Base-by-base conservation (phyloP, 768 basidiomycete species). In the Hericium rajendrae region DNA sequence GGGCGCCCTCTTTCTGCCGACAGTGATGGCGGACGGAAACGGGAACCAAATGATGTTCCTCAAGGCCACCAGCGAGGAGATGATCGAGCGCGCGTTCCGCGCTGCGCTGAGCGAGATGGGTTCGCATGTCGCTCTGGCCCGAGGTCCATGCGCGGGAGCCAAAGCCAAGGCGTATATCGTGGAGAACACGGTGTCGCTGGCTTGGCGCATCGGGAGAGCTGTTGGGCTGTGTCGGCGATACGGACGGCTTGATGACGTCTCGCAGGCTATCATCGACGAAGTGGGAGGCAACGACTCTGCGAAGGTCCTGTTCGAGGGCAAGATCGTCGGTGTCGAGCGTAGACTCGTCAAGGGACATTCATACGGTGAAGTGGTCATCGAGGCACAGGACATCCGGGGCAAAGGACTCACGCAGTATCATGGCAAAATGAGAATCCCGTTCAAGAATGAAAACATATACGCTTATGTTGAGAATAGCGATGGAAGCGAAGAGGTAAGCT, bases 151-250 rank as follows among this genome's bases (percentile, higher is more conserved):
- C 4, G 65, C 66, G 2, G 70, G 71, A 15, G 64, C 65, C 39
- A 66, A 75, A 22, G 66, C 72, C 15, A 65, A 72, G 26, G 62
- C 69, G 37, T 74, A 69, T 8, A 37, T 37, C 38, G 74, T 82
- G 15, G 70, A 74, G 2, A 78, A 77, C 46, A 81, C 78, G 26
- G 74, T 82, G 11, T 84, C 82, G 20, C 73, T 81, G 65, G 78
- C 79, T 9, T 86, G 85, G 84, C 70, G 79, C 49, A 76, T 86
- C 20, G 85, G 85, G 9, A 72, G 80, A 32, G 82, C 82, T 0
- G 75, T 85, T 15, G 75, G 77, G 6, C 72, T 78, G 3, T 77
- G 78, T 57, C 72, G 79, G 49, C 76, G 76, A 67, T 70, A 69
- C 51, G 80, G 74, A 52, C 70, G 73, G 56, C 67, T 79, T 48